Evolutionary conservation across 306 rosid species (phyloP).

Genomic region (Vigna angularis): DNA sequence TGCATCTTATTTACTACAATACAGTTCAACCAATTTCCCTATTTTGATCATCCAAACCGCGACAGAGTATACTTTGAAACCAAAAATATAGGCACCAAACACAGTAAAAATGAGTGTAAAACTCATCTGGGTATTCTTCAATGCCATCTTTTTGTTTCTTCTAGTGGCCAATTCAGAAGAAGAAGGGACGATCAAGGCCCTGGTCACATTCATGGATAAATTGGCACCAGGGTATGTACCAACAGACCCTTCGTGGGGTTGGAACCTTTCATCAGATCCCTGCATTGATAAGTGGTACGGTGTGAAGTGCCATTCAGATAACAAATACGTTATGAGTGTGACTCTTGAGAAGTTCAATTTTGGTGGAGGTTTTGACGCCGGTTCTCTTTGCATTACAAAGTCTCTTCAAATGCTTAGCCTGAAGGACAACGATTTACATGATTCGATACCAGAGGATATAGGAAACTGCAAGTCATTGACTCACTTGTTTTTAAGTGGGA

Average conservation of each 20-base stretch:
- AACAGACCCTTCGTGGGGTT: conserved; percentile 53
- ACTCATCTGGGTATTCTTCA: conserved; percentile 44
- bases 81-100: conserved; percentile 20
- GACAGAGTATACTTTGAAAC: conserved; percentile 24
- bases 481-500: conserved; percentile 57
- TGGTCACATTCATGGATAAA: conserved; percentile 67
- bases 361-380: conserved; percentile 51
- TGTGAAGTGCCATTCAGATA: conserved; percentile 43
- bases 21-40: conserved; percentile 27
- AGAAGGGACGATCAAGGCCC: conserved; percentile 48
- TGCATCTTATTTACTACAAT: conserved; percentile 11
- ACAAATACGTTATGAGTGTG: conserved; percentile 46
- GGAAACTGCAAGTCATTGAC: conserved; percentile 53
- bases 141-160: conserved; percentile 44
- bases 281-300: conserved; percentile 67
- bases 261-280: conserved; percentile 68
- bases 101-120: conserved; percentile 52
- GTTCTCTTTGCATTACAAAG: conserved; percentile 52
- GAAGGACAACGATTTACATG: conserved; percentile 48
- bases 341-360: conserved; percentile 47
- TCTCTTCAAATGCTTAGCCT: conserved; percentile 50
- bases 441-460: conserved; percentile 55
- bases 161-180: conserved; percentile 51
- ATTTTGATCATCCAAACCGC: conserved; percentile 5
- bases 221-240: conserved; percentile 50